phyloP scores from a whole-genome alignment of 139 green algal species.

The Chlamydomonas schloesseri region DNA sequence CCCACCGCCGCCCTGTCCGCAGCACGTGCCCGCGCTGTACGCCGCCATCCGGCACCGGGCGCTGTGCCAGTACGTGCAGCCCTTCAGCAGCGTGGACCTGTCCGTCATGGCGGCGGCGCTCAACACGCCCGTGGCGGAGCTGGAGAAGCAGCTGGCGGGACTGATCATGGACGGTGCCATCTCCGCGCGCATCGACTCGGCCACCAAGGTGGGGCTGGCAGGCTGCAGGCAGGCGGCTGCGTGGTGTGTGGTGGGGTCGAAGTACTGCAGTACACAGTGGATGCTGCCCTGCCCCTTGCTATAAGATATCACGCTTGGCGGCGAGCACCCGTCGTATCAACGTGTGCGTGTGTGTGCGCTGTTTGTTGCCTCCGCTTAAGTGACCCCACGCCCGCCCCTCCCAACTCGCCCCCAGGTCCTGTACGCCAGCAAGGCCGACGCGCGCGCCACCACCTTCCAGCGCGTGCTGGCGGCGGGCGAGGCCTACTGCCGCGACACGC shows the following conservation, averaged over 20 bases:
- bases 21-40: constrained; percentile 82
- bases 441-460: constrained; percentile 79
- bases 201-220: constrained; percentile 73
- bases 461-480: constrained; percentile 62
- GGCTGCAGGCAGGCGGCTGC: constrained; percentile 11
- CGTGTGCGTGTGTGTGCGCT: too few relatives aligned
- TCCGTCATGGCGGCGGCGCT: constrained; percentile 79
- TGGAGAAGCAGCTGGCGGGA: constrained; percentile 83
- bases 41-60: constrained; percentile 77
- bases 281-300: too few relatives aligned
- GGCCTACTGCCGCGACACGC: constrained; percentile 79
- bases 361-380: too few relatives aligned
- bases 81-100: constrained; percentile 90
- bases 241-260: neutral
- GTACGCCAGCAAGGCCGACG: constrained; percentile 77
- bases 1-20: neutral
- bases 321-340: too few relatives aligned
- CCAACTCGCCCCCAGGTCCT: too few relatives aligned
- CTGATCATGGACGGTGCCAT: constrained; percentile 90
- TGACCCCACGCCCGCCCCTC: too few relatives aligned
- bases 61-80: constrained; percentile 89
- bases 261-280: too few relatives aligned
- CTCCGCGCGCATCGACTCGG: constrained; percentile 89
- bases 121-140: constrained; percentile 71
- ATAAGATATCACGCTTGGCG: too few relatives aligned